Conservation (phyloP, 768 basidiomycete species). For the Strobilomyces dryophilus region DNA sequence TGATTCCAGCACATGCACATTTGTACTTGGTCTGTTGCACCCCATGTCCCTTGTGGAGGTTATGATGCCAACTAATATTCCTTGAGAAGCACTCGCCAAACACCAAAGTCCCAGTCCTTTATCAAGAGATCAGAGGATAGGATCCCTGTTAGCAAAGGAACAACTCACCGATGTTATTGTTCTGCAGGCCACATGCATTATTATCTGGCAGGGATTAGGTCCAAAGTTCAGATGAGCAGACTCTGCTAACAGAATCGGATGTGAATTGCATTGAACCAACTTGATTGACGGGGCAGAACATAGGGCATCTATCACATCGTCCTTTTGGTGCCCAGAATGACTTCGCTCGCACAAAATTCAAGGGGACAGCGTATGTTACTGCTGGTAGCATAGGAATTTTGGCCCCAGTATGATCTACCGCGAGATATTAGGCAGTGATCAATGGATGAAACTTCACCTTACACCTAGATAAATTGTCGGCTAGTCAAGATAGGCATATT, state of each 20-base stretch:
- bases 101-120: slow-evolving; percentile 46
- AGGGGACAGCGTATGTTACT: slow-evolving; percentile 37
- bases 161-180: slow-evolving; percentile 51
- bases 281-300: slow-evolving; percentile 61
- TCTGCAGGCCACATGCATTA: slow-evolving; percentile 40
- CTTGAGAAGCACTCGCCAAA: slow-evolving; percentile 21
- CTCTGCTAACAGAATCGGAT: slow-evolving; percentile 53
- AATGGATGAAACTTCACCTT: slow-evolving; percentile 16
- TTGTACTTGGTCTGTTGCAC: slow-evolving; percentile 37
- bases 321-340: slow-evolving; percentile 33
- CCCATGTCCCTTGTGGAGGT: slow-evolving; percentile 41
- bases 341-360: neutral
- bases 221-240: neutral
- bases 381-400: slow-evolving; percentile 63
- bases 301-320: slow-evolving; percentile 63
- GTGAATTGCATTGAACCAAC: slow-evolving; percentile 70
- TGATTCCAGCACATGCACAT: slow-evolving; percentile 24
- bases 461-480: slow-evolving; percentile 42
- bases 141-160: neutral
- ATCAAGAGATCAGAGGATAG: neutral
- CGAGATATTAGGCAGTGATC: neutral
- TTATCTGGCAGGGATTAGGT: slow-evolving; percentile 31
- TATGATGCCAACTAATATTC: neutral
- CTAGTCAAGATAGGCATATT: slow-evolving; percentile 41
- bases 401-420: slow-evolving; percentile 67